A percentile compares a stretch with the other conserved stretches of the same genome.
phyloP scores from a whole-genome alignment of 208 protist genomes.

The Wallacemonas sp. region DNA sequence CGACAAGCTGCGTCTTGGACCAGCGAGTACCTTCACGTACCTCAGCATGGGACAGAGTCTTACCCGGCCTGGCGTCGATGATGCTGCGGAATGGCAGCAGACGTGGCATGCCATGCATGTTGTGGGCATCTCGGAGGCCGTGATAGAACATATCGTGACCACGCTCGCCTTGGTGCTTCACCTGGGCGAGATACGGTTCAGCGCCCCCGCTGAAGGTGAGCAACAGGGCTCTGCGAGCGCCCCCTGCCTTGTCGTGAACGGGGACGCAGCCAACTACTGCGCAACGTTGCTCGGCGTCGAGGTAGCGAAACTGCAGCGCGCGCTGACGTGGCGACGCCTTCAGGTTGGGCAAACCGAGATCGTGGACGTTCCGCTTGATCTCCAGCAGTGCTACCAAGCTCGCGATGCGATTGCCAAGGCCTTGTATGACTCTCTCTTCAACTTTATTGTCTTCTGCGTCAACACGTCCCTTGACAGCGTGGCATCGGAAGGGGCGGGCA shows the following conservation, averaged over 20 bases:
- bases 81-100: constrained; percentile 74
- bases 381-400: constrained; percentile 79
- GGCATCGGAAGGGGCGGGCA: background rate
- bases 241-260: constrained; percentile 18
- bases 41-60: constrained; percentile 52
- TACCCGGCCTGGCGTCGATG: constrained; percentile 77
- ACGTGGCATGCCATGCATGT: constrained; percentile 90
- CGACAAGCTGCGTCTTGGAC: constrained; percentile 31
- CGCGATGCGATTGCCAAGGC: constrained; percentile 95
- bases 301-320: constrained; percentile 38
- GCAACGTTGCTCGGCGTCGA: constrained; percentile 64
- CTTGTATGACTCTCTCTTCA: constrained; percentile 94
- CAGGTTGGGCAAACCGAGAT: constrained; percentile 60
- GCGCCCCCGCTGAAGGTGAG: constrained; percentile 22
- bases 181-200: constrained; percentile 94
- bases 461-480: constrained; percentile 85
- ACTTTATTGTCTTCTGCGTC: constrained; percentile 95
- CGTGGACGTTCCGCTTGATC: constrained; percentile 65
- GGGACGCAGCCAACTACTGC: constrained; percentile 43
- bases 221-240: too few relatives aligned
- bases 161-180: constrained; percentile 94
- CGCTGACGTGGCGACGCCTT: constrained; percentile 66
- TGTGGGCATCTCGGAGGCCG: constrained; percentile 76
- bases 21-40: constrained; percentile 68
- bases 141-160: constrained; percentile 80